phyloP scores from a whole-genome alignment of 352 stramenopile species.

The Pythium oligandrum region DNA sequence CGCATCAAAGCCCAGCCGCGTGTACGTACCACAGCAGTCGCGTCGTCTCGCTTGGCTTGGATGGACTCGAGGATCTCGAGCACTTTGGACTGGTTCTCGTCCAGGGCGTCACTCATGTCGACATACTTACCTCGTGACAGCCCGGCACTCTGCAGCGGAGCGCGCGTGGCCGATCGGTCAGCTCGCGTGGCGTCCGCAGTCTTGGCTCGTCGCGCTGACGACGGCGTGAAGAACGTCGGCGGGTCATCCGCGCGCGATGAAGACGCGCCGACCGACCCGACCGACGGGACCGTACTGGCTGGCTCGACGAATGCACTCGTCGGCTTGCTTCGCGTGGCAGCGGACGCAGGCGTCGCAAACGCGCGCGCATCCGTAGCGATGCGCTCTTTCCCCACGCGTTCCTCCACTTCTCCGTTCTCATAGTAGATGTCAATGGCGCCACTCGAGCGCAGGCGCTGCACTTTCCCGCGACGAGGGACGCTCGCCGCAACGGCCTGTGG shows the following conservation, averaged over 20 bases:
- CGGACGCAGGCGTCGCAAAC: background rate
- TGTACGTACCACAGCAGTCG: conserved; percentile 37
- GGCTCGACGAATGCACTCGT: background rate
- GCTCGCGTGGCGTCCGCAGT: conserved; percentile 15
- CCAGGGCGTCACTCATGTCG: conserved; percentile 44
- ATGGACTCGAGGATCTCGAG: conserved; percentile 43
- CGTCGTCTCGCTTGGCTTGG: conserved; percentile 26
- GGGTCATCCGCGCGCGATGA: background rate
- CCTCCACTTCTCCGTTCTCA: conserved; percentile 43
- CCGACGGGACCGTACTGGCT: too few species aligned
- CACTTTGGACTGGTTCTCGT: conserved; percentile 54
- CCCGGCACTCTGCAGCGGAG: conserved; percentile 11
- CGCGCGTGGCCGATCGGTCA: conserved; percentile 9
- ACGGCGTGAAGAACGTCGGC: conserved; percentile 4
- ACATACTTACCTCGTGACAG: conserved; percentile 18
- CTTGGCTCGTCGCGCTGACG: conserved; percentile 14
- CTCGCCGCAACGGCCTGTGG: background rate
- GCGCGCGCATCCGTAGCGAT: conserved; percentile 10
- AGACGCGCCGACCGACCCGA: too few species aligned
- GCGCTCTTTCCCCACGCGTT: conserved; percentile 36
- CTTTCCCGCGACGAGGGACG: conserved; percentile 21
- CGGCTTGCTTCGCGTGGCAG: background rate
- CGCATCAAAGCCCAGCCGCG: background rate
- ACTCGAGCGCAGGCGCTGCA: conserved; percentile 41
- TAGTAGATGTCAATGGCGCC: conserved; percentile 49